These are phyloP conservation scores for Euphorbia lathyris DNA, from an alignment of 345 rosid species.

Conservation along the genomic window DNA sequence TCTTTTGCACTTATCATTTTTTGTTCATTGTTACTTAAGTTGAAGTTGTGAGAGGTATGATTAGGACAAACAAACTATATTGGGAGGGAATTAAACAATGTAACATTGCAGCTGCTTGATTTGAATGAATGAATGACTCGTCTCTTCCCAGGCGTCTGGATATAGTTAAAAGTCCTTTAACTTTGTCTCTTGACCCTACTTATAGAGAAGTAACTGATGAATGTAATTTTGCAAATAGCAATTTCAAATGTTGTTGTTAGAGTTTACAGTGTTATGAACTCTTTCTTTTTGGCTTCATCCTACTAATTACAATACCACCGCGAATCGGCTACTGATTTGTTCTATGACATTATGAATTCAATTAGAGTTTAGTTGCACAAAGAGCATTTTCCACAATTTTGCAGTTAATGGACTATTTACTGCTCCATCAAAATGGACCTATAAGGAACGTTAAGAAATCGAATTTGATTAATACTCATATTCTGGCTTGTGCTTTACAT, in stretches of 20 bases:
- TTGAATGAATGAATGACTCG: slow-evolving; percentile 31
- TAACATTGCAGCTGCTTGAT: slow-evolving; percentile 23
- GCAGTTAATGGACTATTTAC: slow-evolving; percentile 1
- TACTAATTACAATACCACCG: not conserved
- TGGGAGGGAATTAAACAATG: slow-evolving; percentile 21
- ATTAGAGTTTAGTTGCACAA: not conserved
- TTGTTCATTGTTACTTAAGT: slow-evolving; percentile 23
- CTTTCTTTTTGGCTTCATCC: not conserved
- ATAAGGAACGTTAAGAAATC: not conserved
- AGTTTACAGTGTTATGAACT: not conserved
- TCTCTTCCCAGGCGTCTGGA: slow-evolving; percentile 16
- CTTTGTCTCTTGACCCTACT: slow-evolving; percentile 11
- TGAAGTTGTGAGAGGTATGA: slow-evolving; percentile 24
- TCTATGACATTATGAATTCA: not conserved
- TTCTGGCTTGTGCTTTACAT: no score
- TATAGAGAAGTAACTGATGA: slow-evolving; percentile 13
- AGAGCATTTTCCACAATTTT: not conserved
- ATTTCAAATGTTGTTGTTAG: not conserved
- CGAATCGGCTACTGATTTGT: no score
- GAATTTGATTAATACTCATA: not conserved
- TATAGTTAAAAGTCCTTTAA: slow-evolving; percentile 6
- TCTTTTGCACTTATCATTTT: slow-evolving; percentile 24
- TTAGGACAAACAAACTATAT: slow-evolving; percentile 17
- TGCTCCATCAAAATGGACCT: not conserved
- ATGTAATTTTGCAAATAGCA: slow-evolving; percentile 11